Evolutionary conservation across 805 yeast genomes (phyloP), one percentile per base, ranked within the genome.

Genomic region (Saccharomycopsis olivae): DNA sequence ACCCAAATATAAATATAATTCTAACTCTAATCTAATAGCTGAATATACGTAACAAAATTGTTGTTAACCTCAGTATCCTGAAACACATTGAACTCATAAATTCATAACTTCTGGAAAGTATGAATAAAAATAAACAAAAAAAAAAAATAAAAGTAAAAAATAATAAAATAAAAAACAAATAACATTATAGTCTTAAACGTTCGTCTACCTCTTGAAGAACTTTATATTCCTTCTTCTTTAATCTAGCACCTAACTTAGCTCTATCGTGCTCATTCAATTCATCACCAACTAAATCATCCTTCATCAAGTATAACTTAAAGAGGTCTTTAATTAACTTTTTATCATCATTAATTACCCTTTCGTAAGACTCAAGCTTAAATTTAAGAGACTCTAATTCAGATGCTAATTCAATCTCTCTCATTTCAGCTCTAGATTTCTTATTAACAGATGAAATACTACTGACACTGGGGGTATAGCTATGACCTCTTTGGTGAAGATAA

Each of bases 121-220:
- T 6, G 13, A 30, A 15, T 15, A 30, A 6, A 30, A 30, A 15
- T 6, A 15, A 5, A 16, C 14, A 16, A 16, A 30, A 30, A 14
- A 15, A 30, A 16, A 30, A 30, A 30, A 30, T 15, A 15, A 15
- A 30, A 16, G 20, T 14, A 16, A 30, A 8, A 28, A 28, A 28
- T 10, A 28, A n/a, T 5, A 28, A 28, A 8, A 6, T 6, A 16
- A 30, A 15, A 30, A 19, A 16, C 8, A 17, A 17, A 6, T 9
- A 14, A n/a, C 5, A 9, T 15, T 20, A 38, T 32, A 38, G 27
- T 28, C 33, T 40, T 9, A 43, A 30, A 16, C 49, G 30, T 25
- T 43, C 45, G 20, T 43, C 47, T 9, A 46, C 49, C 14, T 43
- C 35, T 25, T 45, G 46, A 18, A 44, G 31, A 14, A 44, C 46